Evolutionary conservation across 2,329 filamentous ascomycete species (phyloP), one percentile per base, ranked within the genome.

Genomic region (Claviceps sp.): DNA sequence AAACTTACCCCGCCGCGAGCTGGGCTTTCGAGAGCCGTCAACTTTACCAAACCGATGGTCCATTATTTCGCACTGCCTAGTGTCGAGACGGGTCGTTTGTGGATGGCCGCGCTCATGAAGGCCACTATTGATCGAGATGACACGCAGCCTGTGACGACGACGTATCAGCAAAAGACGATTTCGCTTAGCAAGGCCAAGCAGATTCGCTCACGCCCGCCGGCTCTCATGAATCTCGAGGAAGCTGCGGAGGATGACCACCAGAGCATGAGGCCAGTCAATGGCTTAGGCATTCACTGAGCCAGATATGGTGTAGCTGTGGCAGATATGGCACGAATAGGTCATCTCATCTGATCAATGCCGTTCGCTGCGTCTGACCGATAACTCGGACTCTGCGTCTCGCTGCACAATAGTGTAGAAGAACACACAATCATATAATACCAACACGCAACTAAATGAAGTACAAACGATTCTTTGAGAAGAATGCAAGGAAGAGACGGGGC

Each of bases 91-190:
- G 93, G 93, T 16, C 82, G 93, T 13, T 73, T 94, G 42, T 98
- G 93, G 93, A 98, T 98, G 93, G 93, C 89, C 4, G 93, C 93
- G 5, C 73, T 98, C 50, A 95, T 98, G 88, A 98, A 98, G 71
- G 93, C 93, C 11, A 98, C 93, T 1, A 98, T 98, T 60, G 91
- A 97, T 64, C 85, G 91, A 55, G 93, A 98, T 60, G 82, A 85
- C 61, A 79, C 79, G 4, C 79, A 85, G 55, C 80, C 85, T 10
- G 84, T 95, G 55, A 89, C 88, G 19, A 93, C 87, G 3, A 95
- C 89, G 3, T 97, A 97, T 69, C 91, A 95, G 64, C 90, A 96
- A 65, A 93, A 95, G 73, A 98, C 93, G 0, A 95, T 98, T 52
- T 93, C 87, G 26, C 79, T 98, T 6, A 80, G 84, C 52, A 95